Conservation (phyloP, 1,284 basidiomycete species). For the Boletus sp. region DNA sequence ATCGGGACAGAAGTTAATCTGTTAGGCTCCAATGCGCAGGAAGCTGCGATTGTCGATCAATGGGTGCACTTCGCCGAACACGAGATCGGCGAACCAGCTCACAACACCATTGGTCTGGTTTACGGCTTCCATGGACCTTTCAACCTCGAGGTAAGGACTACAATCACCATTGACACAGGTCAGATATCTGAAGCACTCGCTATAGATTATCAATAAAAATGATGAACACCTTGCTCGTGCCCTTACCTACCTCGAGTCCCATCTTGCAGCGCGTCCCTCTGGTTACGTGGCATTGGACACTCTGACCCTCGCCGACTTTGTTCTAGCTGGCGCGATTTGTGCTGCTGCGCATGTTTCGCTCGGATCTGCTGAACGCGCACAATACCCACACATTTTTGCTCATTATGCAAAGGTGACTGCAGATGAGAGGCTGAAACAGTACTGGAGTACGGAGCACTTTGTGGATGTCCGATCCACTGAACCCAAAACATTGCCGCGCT, state of each 20-base stretch:
- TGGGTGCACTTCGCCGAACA: conserved; percentile 53
- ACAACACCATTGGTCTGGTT: conserved; percentile 3
- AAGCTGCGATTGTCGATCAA: conserved; percentile 49
- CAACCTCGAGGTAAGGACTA: conserved; percentile 11
- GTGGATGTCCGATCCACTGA: conserved; percentile 15
- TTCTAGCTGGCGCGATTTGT: conserved; percentile 42
- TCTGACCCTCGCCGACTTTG: conserved; percentile 61
- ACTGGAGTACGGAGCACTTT: conserved; percentile 20
- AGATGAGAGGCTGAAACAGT: conserved; percentile 43
- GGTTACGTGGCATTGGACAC: conserved; percentile 50
- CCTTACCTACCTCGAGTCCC: conserved; percentile 44
- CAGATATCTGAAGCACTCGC: neutral
- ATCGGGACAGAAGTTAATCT: conserved; percentile 50
- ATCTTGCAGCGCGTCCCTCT: conserved; percentile 49
- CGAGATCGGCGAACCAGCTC: conserved; percentile 34
- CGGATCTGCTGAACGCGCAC: conserved; percentile 39
- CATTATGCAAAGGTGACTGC: conserved; percentile 49
- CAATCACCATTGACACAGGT: too few species aligned
- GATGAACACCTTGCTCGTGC: conserved; percentile 21
- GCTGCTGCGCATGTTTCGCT: conserved; percentile 31
- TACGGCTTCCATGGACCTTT: conserved; percentile 10
- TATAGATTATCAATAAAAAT: conserved; percentile 7
- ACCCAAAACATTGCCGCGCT: neutral
- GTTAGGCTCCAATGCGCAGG: conserved; percentile 44
- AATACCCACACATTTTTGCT: conserved; percentile 52